Conservation (phyloP, 352 stramenopile genomes). For the Globisporangium cystogenes region DNA sequence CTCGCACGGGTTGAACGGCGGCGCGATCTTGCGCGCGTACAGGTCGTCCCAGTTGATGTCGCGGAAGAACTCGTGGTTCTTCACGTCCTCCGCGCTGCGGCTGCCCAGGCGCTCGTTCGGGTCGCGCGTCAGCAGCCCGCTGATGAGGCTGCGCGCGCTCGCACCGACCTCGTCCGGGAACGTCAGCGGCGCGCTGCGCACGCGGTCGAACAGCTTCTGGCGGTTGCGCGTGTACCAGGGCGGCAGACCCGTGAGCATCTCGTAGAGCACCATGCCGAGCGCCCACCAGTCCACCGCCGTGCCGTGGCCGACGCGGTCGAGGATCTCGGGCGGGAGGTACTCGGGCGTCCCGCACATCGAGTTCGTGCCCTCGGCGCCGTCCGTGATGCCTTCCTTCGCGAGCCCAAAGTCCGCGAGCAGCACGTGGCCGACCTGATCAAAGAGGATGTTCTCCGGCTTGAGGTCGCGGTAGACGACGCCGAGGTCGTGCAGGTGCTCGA, state of each 20-base stretch:
- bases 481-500: slow-evolving; percentile 86
- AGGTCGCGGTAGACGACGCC: slow-evolving; percentile 88
- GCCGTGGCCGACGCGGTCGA: slow-evolving; percentile 86
- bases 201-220: slow-evolving; percentile 90
- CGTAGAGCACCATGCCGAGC: slow-evolving; percentile 91
- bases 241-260: slow-evolving; percentile 91
- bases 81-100: slow-evolving; percentile 72
- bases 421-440: slow-evolving; percentile 68
- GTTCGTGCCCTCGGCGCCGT: slow-evolving; percentile 80
- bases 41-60: slow-evolving; percentile 80
- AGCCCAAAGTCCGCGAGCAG: slow-evolving; percentile 85
- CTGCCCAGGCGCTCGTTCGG: slow-evolving; percentile 75
- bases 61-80: slow-evolving; percentile 82
- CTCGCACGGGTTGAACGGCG: slow-evolving; percentile 85
- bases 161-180: slow-evolving; percentile 84
- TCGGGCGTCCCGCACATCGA: slow-evolving; percentile 90
- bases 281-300: slow-evolving; percentile 92
- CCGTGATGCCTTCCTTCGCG: slow-evolving; percentile 82
- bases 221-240: slow-evolving; percentile 93
- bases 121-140: slow-evolving; percentile 73
- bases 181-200: slow-evolving; percentile 81
- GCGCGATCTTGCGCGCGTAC: slow-evolving; percentile 76
- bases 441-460: slow-evolving; percentile 87
- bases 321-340: slow-evolving; percentile 91
- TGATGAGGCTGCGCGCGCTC: slow-evolving; percentile 75